Percentiles rank a stretch among this genome's conserved stretches.
Conservation (phyloP, 2,329 filamentous ascomycete genomes). For the Meredithiella fracta region DNA sequence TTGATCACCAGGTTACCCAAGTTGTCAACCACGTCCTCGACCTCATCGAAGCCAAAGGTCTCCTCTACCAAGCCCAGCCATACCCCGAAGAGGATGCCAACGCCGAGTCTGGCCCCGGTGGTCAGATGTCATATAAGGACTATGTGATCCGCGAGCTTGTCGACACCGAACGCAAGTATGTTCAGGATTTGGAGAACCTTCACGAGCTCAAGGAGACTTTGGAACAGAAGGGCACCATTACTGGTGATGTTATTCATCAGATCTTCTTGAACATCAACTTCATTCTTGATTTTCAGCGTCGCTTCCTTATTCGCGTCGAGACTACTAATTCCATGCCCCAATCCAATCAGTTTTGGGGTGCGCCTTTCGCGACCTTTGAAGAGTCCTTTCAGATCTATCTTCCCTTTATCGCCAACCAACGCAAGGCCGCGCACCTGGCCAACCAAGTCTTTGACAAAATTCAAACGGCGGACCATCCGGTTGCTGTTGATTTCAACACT, state of each 20-base stretch:
- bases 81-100: constrained; percentile 36
- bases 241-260: constrained; percentile 78
- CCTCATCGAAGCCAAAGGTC: constrained; percentile 59
- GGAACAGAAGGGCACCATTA: constrained; percentile 73
- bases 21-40: constrained; percentile 89
- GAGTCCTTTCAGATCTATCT: constrained; percentile 86
- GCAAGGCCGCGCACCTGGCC: constrained; percentile 73
- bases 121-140: constrained; percentile 59
- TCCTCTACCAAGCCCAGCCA: constrained; percentile 46
- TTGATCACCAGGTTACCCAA: constrained; percentile 46
- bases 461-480: constrained; percentile 53
- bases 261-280: constrained; percentile 95
- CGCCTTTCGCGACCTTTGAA: constrained; percentile 71
- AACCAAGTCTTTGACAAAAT: constrained; percentile 80
- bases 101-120: constrained; percentile 33
- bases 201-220: constrained; percentile 82
- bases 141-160: constrained; percentile 85
- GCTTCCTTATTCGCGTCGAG: constrained; percentile 89
- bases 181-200: constrained; percentile 87
- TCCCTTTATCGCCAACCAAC: constrained; percentile 92
- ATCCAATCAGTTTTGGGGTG: constrained; percentile 77
- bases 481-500: constrained; percentile 74
- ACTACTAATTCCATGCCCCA: constrained; percentile 76
- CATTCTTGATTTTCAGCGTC: constrained; percentile 85
- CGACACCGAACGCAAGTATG: constrained; percentile 91